Conservation (phyloP, 176 grass and related monocot genomes). For the Alopecurus myosuroides region DNA sequence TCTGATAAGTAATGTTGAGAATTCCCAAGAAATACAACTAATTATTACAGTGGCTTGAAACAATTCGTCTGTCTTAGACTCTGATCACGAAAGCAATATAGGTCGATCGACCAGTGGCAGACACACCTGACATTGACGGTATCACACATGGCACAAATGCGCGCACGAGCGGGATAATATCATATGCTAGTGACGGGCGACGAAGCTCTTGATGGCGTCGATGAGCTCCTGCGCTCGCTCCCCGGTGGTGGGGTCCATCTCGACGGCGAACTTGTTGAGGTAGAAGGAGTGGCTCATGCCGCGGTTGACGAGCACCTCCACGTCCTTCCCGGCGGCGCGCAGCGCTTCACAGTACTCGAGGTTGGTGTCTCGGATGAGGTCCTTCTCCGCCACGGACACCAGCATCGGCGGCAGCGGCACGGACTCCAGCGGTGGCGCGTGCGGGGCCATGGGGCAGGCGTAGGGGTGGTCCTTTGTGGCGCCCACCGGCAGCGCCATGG, state of each 20-base stretch:
- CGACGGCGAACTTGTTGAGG: constrained; percentile 87
- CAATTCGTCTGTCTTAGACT: too few relatives aligned
- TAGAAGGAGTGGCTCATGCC: constrained; percentile 89
- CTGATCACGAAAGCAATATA: too few relatives aligned
- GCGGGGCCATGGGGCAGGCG: constrained; percentile 71
- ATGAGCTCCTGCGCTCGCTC: constrained; percentile 66
- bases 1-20: too few relatives aligned
- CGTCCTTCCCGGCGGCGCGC: constrained; percentile 59
- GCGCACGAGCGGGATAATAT: too few relatives aligned
- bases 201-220: constrained; percentile 55
- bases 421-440: constrained; percentile 50
- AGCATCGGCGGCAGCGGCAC: constrained; percentile 60
- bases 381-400: constrained; percentile 63
- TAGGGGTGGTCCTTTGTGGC: constrained; percentile 83
- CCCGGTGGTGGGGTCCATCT: constrained; percentile 56
- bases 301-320: constrained; percentile 58
- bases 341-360: constrained; percentile 72
- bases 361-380: constrained; percentile 75
- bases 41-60: too few relatives aligned
- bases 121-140: background rate
- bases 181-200: constrained; percentile 41
- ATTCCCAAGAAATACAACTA: too few relatives aligned
- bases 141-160: background rate
- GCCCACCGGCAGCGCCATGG: constrained; percentile 48
- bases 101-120: background rate